phyloP scores from a whole-genome alignment of 352 stramenopile genomes.

The Phytopythium chamaehyphon region DNA sequence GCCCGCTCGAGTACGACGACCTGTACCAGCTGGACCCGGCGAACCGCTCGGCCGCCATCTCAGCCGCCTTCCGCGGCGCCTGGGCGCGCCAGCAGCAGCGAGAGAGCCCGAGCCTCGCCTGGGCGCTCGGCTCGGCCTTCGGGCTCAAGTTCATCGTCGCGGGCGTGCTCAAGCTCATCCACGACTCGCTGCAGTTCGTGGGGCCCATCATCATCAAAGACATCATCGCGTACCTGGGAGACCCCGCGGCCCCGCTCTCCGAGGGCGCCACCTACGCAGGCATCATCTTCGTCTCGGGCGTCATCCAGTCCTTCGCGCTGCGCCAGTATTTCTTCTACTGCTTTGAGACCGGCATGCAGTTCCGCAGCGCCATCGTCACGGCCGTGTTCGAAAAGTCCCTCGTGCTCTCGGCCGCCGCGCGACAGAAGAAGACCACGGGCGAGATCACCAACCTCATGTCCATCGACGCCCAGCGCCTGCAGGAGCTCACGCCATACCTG shows the following conservation, averaged over 20 bases:
- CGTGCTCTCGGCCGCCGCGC: slow-evolving; percentile 74
- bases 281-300: slow-evolving; percentile 64
- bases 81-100: slow-evolving; percentile 38
- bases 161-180: slow-evolving; percentile 72
- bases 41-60: slow-evolving; percentile 58
- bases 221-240: slow-evolving; percentile 78
- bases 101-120: slow-evolving; percentile 44
- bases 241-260: slow-evolving; percentile 49
- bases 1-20: slow-evolving; percentile 75
- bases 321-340: slow-evolving; percentile 87
- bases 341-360: slow-evolving; percentile 71
- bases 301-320: slow-evolving; percentile 74
- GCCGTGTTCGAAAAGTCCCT: slow-evolving; percentile 83
- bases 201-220: slow-evolving; percentile 79
- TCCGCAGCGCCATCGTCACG: slow-evolving; percentile 70
- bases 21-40: slow-evolving; percentile 78
- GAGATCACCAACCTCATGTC: slow-evolving; percentile 98
- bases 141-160: slow-evolving; percentile 49
- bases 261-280: slow-evolving; percentile 57
- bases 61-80: slow-evolving; percentile 30
- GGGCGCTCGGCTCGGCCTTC: slow-evolving; percentile 45
- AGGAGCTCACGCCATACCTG: slow-evolving; percentile 94
- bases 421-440: slow-evolving; percentile 79
- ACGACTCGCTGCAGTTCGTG: slow-evolving; percentile 85
- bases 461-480: slow-evolving; percentile 94